Evolutionary conservation across 805 yeast species (phyloP).

Genomic region (Saccharomycopsis babjevae): DNA sequence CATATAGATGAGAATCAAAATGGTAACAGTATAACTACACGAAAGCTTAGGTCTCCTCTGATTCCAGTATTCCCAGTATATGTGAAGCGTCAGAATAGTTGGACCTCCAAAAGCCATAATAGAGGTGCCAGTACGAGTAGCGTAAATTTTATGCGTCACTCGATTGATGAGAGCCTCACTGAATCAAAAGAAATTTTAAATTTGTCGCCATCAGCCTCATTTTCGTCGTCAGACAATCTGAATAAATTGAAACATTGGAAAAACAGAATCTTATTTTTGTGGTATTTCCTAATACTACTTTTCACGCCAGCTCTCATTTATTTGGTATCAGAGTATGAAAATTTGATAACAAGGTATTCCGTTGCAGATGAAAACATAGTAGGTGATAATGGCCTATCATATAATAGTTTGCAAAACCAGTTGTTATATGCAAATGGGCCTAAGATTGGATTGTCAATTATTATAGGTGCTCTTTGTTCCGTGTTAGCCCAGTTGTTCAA

Average conservation of each 20-base stretch:
- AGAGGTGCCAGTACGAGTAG: neutral
- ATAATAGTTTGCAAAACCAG: neutral
- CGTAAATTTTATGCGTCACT: neutral
- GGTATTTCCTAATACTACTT: neutral
- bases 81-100: neutral
- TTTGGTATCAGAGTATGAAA: neutral
- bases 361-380: neutral
- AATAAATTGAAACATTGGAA: neutral
- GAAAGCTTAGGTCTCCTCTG: neutral
- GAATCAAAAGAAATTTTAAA: neutral
- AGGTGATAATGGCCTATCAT: neutral
- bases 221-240: neutral
- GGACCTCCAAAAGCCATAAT: neutral
- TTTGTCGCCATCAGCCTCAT: neutral
- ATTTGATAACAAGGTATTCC: neutral
- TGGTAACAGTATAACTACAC: neutral
- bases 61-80: neutral
- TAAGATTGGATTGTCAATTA: neutral
- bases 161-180: neutral
- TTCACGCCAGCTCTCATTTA: neutral
- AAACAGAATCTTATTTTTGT: neutral
- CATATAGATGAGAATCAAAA: neutral
- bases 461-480: conserved; percentile 13
- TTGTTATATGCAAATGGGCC: neutral
- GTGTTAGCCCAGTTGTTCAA: conserved; percentile 18